phyloP scores from a whole-genome alignment of 345 rosid species.

The Gossypium arboreum region DNA sequence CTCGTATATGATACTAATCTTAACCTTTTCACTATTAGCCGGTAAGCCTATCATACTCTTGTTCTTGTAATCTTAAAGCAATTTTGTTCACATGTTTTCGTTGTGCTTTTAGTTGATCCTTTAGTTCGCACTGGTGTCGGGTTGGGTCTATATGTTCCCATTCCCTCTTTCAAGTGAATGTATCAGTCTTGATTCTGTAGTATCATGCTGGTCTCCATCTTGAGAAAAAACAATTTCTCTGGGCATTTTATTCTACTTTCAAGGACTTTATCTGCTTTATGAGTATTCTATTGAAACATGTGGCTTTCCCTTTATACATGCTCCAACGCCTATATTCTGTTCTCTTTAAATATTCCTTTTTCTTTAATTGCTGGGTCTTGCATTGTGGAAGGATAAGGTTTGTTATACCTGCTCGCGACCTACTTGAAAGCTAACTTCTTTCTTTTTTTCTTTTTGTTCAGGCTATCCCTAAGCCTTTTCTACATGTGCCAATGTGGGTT shows the following conservation, averaged over 20 bases:
- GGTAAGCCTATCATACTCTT: not conserved
- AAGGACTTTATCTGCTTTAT: not conserved
- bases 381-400: not conserved
- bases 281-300: not conserved
- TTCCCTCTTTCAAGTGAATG: not conserved
- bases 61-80: not conserved
- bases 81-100: not conserved
- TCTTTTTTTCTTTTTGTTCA: conserved; percentile 29
- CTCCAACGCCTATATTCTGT: not conserved
- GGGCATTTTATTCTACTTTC: not conserved
- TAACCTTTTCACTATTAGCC: not conserved
- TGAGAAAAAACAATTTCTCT: not conserved
- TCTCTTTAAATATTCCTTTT: not conserved
- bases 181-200: not conserved
- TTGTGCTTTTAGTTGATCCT: not conserved
- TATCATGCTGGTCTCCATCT: not conserved
- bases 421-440: not conserved
- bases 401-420: not conserved
- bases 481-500: conserved; percentile 98
- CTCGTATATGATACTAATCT: not conserved
- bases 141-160: not conserved
- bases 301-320: not conserved
- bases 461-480: conserved; percentile 60
- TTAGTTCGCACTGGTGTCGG: not conserved
- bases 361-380: not conserved